A percentile compares a stretch with the other conserved stretches of the same genome.
phyloP scores from a whole-genome alignment of 2,329 filamentous ascomycete genomes.

The Ophiocordyceps robertsii region DNA sequence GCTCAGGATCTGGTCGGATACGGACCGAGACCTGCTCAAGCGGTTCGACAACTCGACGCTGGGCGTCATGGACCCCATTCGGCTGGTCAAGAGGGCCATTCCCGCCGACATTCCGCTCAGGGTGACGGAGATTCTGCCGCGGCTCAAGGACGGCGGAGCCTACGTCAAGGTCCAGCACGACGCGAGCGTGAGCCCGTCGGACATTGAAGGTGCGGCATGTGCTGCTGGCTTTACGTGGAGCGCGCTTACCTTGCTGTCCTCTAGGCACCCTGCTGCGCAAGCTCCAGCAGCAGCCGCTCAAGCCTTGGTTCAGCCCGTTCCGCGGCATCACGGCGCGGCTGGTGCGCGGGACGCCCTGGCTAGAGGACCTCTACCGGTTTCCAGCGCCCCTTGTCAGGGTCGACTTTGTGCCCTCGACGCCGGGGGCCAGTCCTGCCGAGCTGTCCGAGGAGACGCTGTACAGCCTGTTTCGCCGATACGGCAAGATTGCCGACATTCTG shows the following conservation, averaged over 20 bases:
- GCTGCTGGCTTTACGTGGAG: too few relatives aligned
- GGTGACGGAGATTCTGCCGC: conserved; percentile 69
- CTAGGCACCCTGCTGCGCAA: conserved; percentile 42
- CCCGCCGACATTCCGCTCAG: conserved; percentile 49
- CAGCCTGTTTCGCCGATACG: conserved; percentile 76
- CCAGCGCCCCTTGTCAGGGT: conserved; percentile 66
- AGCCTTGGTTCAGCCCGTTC: conserved; percentile 85
- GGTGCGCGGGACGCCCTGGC: conserved; percentile 79
- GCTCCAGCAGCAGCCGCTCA: conserved; percentile 57
- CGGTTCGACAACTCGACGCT: conserved; percentile 37
- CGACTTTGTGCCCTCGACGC: conserved; percentile 65
- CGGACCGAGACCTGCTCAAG: conserved; percentile 36
- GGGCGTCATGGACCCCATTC: conserved; percentile 37
- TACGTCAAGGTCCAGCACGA: conserved; percentile 71
- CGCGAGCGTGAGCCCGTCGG: conserved; percentile 20
- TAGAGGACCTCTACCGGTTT: conserved; percentile 79
- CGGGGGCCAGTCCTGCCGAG: conserved; percentile 61
- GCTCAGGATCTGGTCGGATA: conserved; percentile 31
- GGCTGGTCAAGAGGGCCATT: conserved; percentile 46
- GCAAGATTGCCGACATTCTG: conserved; percentile 76
- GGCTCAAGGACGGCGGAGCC: conserved; percentile 81
- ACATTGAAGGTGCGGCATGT: conserved; percentile 26
- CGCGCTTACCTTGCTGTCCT: neutral
- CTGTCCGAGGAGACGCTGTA: conserved; percentile 80
- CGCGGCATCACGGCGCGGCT: conserved; percentile 54